Conservation (phyloP, 208 protist genomes). For the Strigomonas galati region DNA sequence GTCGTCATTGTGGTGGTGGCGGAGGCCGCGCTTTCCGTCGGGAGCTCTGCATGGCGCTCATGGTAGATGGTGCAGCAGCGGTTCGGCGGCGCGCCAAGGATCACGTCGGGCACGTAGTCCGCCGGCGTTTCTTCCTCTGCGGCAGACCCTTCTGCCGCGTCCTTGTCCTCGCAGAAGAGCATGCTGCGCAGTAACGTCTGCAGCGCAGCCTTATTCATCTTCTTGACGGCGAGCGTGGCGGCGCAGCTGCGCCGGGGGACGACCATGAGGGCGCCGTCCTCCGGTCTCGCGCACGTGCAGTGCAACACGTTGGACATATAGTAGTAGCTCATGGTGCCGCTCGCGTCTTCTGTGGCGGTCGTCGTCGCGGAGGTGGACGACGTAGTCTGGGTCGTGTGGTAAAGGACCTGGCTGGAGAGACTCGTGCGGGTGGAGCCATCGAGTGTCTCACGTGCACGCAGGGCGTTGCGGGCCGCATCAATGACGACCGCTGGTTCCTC, state of each 20-base stretch:
- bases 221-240: not conserved
- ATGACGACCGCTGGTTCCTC: not conserved
- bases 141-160: slow-evolving; percentile 11
- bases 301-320: too few relatives aligned
- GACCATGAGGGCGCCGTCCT: slow-evolving; percentile 13
- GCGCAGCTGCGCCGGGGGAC: slow-evolving; percentile 3
- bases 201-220: not conserved
- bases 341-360: not conserved
- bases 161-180: not conserved
- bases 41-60: not conserved
- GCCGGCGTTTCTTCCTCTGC: slow-evolving; percentile 31
- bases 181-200: not conserved
- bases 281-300: not conserved
- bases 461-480: too few relatives aligned
- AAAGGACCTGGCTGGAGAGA: too few relatives aligned
- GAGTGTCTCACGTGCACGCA: too few relatives aligned
- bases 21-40: not conserved
- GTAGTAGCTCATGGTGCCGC: not conserved
- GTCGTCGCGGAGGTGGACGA: too few relatives aligned
- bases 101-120: slow-evolving; percentile 45
- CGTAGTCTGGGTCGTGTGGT: too few relatives aligned
- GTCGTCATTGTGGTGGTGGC: too few relatives aligned
- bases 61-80: slow-evolving; percentile 14
- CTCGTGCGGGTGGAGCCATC: too few relatives aligned
- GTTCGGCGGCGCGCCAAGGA: slow-evolving; percentile 25